Evolutionary conservation across 2,329 filamentous ascomycete genomes (phyloP).

Genomic region (Incumbomyces lentus): DNA sequence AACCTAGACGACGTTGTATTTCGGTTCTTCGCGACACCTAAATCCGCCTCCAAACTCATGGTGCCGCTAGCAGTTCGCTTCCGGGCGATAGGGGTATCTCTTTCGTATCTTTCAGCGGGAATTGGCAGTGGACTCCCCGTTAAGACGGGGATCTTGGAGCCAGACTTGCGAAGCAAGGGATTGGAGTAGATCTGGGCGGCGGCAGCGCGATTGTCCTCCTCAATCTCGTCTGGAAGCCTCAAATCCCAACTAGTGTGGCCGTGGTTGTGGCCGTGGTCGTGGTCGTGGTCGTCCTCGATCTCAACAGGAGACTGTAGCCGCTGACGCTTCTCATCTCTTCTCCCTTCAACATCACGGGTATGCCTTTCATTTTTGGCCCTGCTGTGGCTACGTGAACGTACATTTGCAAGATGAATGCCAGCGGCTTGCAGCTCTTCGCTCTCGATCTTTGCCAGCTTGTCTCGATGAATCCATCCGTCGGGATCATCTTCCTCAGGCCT

Average conservation of each 20-base stretch:
- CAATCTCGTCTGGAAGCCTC: conserved; percentile 66
- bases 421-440: conserved; percentile 41
- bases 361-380: conserved; percentile 27
- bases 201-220: conserved; percentile 37
- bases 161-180: conserved; percentile 47
- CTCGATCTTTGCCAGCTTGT: conserved; percentile 41
- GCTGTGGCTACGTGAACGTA: conserved; percentile 29
- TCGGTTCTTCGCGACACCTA: conserved; percentile 52
- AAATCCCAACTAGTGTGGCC: conserved; percentile 59
- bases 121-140: conserved; percentile 71
- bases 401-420: conserved; percentile 32
- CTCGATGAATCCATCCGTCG: conserved; percentile 41
- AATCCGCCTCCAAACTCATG: conserved; percentile 49
- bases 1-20: conserved; percentile 18
- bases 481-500: conserved; percentile 24
- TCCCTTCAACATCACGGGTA: conserved; percentile 30
- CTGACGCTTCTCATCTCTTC: conserved; percentile 27
- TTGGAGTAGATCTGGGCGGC: conserved; percentile 42
- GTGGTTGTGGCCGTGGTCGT: too few relatives aligned
- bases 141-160: conserved; percentile 77
- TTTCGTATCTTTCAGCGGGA: conserved; percentile 59
- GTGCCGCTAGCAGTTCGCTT: conserved; percentile 46
- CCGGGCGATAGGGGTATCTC: conserved; percentile 58
- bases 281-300: conserved; percentile 34
- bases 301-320: conserved; percentile 27